Base-by-base conservation (phyloP, 2,329 filamentous ascomycete genomes). In the Cordyceps tenuipes region DNA sequence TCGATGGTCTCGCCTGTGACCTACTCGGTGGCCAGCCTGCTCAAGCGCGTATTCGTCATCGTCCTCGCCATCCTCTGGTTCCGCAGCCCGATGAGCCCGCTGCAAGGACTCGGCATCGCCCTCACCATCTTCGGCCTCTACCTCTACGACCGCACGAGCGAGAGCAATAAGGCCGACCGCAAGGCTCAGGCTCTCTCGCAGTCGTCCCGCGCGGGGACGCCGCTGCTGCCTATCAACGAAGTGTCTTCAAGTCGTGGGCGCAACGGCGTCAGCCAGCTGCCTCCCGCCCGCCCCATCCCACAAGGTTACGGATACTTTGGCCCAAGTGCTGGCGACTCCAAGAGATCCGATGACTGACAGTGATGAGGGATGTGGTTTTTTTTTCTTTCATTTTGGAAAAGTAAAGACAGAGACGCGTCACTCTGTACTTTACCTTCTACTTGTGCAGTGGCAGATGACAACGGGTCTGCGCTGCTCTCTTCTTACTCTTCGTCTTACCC, bases 21-120 rank as follows among this genome's bases (percentile, higher is more conserved):
- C 0, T 99, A 99, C 76, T 96, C 91, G 0, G 93, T 99, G 43
- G 94, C 94, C 41, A 95, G 89, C 60, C 79, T 99, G 63, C 94
- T 99, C 74, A 99, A 99, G 77, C 88, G 94, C 53, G 94, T 99
- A 13, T 97, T 96, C 69, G 93, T 99, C 68, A 96, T 99, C 67
- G 84, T 94, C 62, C 88, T 96, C 66, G 91, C 94, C 7, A 93
- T 99, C 63, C 77, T 97, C 66, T 99, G 94, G 94, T 99, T 97
- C 75, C 88, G 91, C 64, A 97, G 87, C 72, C 84, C 88, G 1
- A 96, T 94, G 36, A 97, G 90, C 5, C 81, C 79, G 17, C 73
- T 95, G 17, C 94, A 99, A 73, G 90, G 85, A 1, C 79, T 89
- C 47, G 94, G 94, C 17, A 97, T 99, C 68, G 82, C 76, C 4